Conservation (phyloP, 257 asterid species). For the Plantago ovata region DNA sequence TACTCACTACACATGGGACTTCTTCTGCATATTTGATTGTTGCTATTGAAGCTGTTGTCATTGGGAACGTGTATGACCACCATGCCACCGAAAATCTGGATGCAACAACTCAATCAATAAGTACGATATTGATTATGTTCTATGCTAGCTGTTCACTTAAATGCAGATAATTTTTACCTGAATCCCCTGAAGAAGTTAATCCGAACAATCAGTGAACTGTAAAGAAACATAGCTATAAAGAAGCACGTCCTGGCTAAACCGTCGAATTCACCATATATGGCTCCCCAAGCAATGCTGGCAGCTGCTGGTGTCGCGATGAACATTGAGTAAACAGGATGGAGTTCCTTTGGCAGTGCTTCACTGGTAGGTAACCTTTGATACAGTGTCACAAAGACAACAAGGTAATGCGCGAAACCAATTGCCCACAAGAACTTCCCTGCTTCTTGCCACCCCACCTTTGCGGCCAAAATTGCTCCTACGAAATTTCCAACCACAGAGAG, state of each 20-base stretch:
- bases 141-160: background rate
- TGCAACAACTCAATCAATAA: too few relatives aligned
- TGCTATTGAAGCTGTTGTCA: conserved; percentile 94
- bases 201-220: conserved; percentile 65
- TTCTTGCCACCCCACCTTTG: conserved; percentile 77
- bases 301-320: conserved; percentile 94
- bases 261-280: conserved; percentile 76
- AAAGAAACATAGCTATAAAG: conserved; percentile 84
- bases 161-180: conserved; percentile 36
- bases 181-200: conserved; percentile 91
- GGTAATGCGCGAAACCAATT: conserved; percentile 82
- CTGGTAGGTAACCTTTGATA: conserved; percentile 88
- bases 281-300: conserved; percentile 94
- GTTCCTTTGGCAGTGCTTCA: conserved; percentile 84
- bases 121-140: background rate
- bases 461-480: conserved; percentile 87
- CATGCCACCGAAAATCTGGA: conserved; percentile 91
- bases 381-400: conserved; percentile 86
- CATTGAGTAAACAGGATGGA: conserved; percentile 92
- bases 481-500: conserved; percentile 86
- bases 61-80: conserved; percentile 98
- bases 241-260: conserved; percentile 78
- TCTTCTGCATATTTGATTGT: conserved; percentile 82
- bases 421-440: conserved; percentile 89
- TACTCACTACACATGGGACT: conserved; percentile 50